Evolutionary conservation across 2,329 filamentous ascomycete species (phyloP), one percentile per base, ranked within the genome.

Genomic region (Coniosporium tulheliwenetii): DNA sequence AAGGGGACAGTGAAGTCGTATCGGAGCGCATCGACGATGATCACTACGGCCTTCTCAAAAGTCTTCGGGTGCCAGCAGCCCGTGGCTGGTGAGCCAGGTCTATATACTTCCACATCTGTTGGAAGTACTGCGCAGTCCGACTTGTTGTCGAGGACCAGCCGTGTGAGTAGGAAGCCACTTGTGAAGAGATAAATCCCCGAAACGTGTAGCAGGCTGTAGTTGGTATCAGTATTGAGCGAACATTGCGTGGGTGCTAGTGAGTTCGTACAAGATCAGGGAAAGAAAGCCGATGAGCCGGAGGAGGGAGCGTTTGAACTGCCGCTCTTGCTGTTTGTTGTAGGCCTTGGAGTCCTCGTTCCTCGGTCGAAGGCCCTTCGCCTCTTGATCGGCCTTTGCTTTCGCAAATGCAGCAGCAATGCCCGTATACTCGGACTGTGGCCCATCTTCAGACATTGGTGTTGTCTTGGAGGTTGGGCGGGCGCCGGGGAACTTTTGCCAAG

Each of bases 11-110:
- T 93, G 52, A 98, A 98, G 60, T 98, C 91, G 62, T 98, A 98
- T 44, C 91, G 81, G 43, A 98, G 70, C 40, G 91, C 91, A 60
- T 98, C 91, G 43, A 98, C 81, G 39, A 98, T 66, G 42, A 98
- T 74, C 16, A 98, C 73, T 37, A 98, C 79, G 9, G 89, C 87
- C 57, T 87, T 91, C 46, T 93, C 76, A 56, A 96, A 98, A 2
- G 78, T 84, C 64, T 85, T 93, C 30, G 86, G 85, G 58, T 96
- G 86, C 91, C 91, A 98, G 70, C 91, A 98, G 48, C 91, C 91
- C 43, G 71, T 67, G 15, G 74, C 58, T 15, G 60, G 48, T 26
- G 61, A 59, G 33, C 63, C 63, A 2, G 61, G 50, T 13, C 48
- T 52, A 43, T 64, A 59, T 53, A 44, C 41, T 29, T 45, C 33